Evolutionary conservation across 2,329 filamentous ascomycete genomes (phyloP), one percentile per base, ranked within the genome.

Genomic region (Trichoderma sp.): DNA sequence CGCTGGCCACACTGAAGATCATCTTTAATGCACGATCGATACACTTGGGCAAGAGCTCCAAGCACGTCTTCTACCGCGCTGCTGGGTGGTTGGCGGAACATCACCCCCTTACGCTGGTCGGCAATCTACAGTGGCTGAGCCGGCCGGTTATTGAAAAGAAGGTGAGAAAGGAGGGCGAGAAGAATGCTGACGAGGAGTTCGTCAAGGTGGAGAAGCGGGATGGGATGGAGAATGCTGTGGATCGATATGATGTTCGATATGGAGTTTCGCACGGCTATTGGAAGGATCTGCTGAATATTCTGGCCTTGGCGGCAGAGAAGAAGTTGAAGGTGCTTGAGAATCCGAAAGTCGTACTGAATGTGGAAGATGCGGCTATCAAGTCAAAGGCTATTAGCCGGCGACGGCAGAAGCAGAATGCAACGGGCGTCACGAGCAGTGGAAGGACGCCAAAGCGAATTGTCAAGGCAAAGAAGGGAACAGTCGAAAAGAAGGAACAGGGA

Each of bases 11-110:
- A 0, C 80, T 89, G 34, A 87, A 87, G 74, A 82, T 89, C 72
- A 85, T 89, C 71, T 89, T 87, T 81, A 87, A 88, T 69, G 77
- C 83, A 0, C 82, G 87, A 11, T 87, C 85, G n/a, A 89, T 89
- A 59, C 87, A 89, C 69, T 76, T 89, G 0, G 87, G 87, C 18
- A 89, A 88, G 76, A 80, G 81, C 39, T 83, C 81, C 10, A 80
- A 80, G 26, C 68, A 74, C 3, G 78, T 78, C 1, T 85, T 87
- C 70, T 89, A 88, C 73, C 81, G 81, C 21, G 83, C 82, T 26
- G 81, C 85, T 18, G 85, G 86, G 4, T 89, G 86, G 87, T 79
- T 90, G 16, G 82, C 82, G 2, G 74, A 84, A 72, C 76, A 84
- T 32, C 87, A 89, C 67, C 86, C 87, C 0, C 76, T 80, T 8